Evolutionary conservation across 495 filamentous ascomycete species (phyloP), one percentile per base, ranked within the genome.

Genomic region (Penicillium lagena): DNA sequence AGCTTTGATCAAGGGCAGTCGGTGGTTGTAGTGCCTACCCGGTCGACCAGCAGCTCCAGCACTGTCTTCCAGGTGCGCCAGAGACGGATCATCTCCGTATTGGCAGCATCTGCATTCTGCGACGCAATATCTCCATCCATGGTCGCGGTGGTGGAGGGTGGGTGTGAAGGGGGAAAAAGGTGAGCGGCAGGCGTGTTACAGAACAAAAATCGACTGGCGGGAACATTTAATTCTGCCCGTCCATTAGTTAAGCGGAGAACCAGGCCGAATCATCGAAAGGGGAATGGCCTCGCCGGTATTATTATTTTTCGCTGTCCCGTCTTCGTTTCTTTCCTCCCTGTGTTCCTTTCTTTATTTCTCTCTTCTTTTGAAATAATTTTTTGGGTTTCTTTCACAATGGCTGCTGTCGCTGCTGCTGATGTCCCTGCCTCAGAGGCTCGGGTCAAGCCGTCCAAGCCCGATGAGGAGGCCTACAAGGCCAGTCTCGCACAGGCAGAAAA

Each of bases 1-100:
- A 67, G 55, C 37, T 15, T 49, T 36, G 12, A 29, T 13, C 33
- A 46, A 34, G 32, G 7, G 14, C 37, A 17, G 15, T 4, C 27
- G 11, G 37, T 40, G 15, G 31, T 32, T 32, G 34, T 37, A 53
- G 29, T 13, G 54, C 79, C 41, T 73, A 91, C 87, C 52, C 89
- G 72, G 56, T 95, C 89, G 45, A 75, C 73, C 29, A 88, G 82
- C 88, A 95, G 89, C 72, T 94, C 86, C 59, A 90, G 83, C 44
- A 89, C 80, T 2, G 89, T 95, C 59, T 79, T 73, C 83, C 87
- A 91, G 55, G 85, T 87, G 66, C 89, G 85, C 89, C 89, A 95
- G 39, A 91, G 78, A 50, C 78, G 75, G 46, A 83, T 81, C 50
- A 82, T 68, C 57, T 85, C 81, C 22, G 22, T 22, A 63, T 83